Base-by-base conservation (phyloP, 2,329 filamentous ascomycete genomes). In the Beauveria pseudobassiana region DNA sequence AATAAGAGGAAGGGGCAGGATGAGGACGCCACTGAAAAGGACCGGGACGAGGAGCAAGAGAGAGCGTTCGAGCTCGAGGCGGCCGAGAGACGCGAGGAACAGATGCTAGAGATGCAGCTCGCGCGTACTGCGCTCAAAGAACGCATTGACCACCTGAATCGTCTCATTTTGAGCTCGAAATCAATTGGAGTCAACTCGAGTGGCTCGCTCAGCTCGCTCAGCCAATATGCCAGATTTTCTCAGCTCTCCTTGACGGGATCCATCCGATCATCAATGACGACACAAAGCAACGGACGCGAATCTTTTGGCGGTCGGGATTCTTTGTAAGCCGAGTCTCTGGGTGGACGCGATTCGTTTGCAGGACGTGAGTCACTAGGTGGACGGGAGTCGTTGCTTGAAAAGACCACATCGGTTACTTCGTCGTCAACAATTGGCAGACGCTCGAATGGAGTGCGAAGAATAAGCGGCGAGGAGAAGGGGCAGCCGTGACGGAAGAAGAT, bases 51-150 rank as follows among this genome's bases (percentile, higher is more conserved):
- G 54, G 85, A 90, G 69, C 86, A 90, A 67, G 90, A 95, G 69
- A 84, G 87, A 67, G 86, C 80, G 46, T 81, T 87, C 20, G 87
- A 95, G 72, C 85, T 88, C 67, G 91, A 97, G 74, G 89, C 90
- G 8, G 87, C 92, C 67, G 85, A 91, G 67, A 86, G 92, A 45
- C 95, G 97, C 67, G 93, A 97, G 71, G 95, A 98, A 77, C 95
- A 99, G 74, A 93, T 99, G 83, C 81, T 99, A 60, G 95, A 99
- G 75, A 98, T 99, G 90, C 95, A 99, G 73, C 83, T 99, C 52
- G 95, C 95, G 38, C 87, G 95, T 48, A 99, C 95, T 1, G 95
- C 95, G 0, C 78, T 99, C 60, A 99, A 98, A 74, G 95, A 99
- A 78, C 88, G 95, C 34, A 99, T 99, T 68, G 93, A 97, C 72